Evolutionary conservation across 2,329 filamentous ascomycete species (phyloP), one percentile per base, ranked within the genome.

Genomic region (Chrysoporthe cubensis): DNA sequence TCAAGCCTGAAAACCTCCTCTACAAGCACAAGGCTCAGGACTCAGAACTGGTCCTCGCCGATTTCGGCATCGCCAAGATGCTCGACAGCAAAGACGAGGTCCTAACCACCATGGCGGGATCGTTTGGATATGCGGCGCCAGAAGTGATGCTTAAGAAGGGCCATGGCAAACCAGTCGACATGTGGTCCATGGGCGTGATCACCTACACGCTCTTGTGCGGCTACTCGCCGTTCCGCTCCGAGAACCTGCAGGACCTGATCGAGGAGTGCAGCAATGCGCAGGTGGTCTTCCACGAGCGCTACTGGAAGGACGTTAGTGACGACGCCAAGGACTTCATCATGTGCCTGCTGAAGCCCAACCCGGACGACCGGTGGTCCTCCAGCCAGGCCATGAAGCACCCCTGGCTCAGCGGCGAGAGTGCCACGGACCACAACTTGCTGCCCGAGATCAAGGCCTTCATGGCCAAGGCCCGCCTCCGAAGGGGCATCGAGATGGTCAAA

Each of bases 141-240:
- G 96, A 99, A 79, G 94, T 99, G 69, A 99, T 99, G 96, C 85
- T 97, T 72, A 97, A 97, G 85, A 90, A 93, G 76, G 96, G 96
- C 26, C 96, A 99, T 78, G 96, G 96, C 78, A 99, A 98, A 81
- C 93, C 96, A 4, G 96, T 98, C 44, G 96, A 99, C 78, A 97
- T 99, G 93, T 99, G 96, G 96, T 98, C 96, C 3, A 87, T 99
- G 81, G 96, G 96, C 71, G 96, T 99, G 75, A 99, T 99, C 76
- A 98, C 96, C 54, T 99, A 99, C 81, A 99, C 96, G 18, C 86
- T 99, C 40, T 91, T 99, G 63, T 99, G 96, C 78, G 96, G 96
- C 73, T 99, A 99, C 83, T 97, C 95, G 57, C 96, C 96, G 26
- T 99, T 99, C 87, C 90, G 96, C 73, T 96, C 94, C 70, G 96